Percentiles rank a stretch among this genome's conserved stretches.
Conservation (phyloP, 257 asterid genomes). For the Leptodermis oblonga region DNA sequence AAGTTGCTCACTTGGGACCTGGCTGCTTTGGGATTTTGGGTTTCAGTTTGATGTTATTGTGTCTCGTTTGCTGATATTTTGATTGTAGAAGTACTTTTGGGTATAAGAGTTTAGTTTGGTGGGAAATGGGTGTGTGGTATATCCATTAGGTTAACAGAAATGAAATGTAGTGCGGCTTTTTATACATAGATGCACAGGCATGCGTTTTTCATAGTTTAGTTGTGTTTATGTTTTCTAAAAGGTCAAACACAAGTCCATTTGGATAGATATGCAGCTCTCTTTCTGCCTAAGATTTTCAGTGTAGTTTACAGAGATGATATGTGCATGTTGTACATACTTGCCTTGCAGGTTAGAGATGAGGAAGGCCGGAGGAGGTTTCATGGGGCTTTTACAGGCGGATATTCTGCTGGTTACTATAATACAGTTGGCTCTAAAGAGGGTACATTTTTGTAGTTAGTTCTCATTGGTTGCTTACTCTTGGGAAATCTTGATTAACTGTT, state of each 20-base stretch:
- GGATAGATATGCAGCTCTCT: too few species aligned
- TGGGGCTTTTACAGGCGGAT: slow-evolving; percentile 97
- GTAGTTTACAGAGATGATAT: background rate
- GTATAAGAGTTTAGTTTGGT: background rate
- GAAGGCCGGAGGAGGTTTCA: slow-evolving; percentile 98
- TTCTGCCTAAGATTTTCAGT: background rate
- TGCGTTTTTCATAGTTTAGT: background rate
- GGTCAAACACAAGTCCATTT: background rate
- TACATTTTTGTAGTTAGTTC: slow-evolving; percentile 17
- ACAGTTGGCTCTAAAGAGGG: slow-evolving; percentile 95
- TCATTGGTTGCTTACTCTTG: background rate
- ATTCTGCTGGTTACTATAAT: slow-evolving; percentile 84
- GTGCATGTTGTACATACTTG: background rate
- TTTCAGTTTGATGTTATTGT: background rate
- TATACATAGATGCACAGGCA: background rate
- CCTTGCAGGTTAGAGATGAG: slow-evolving; percentile 74
- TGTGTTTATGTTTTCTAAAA: background rate
- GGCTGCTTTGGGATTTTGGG: background rate
- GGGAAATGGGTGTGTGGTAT: background rate
- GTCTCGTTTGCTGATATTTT: background rate
- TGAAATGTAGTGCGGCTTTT: background rate
- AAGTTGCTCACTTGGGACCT: background rate
- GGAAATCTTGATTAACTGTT: background rate
- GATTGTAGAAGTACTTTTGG: background rate
- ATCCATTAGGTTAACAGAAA: background rate